Evolutionary conservation across 1,139 yeast genomes (phyloP), one percentile per base, ranked within the genome.

Genomic region (Magnusiomyces suaveolens): DNA sequence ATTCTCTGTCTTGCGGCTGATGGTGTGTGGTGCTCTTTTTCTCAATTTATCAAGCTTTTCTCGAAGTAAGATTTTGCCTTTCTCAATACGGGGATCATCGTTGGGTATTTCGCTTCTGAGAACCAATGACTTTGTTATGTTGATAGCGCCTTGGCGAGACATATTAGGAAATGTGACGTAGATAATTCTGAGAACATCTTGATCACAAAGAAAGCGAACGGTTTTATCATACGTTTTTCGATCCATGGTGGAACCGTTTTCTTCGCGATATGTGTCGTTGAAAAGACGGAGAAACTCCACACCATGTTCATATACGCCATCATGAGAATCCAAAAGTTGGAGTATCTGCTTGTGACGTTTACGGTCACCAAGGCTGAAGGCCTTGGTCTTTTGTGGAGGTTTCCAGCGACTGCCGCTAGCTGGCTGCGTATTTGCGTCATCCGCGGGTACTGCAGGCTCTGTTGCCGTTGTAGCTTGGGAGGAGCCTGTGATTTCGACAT

Each of bases 291-390:
- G 53, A 12, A 72, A 60, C 16, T 55, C 54, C 2, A 53, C 47
- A 1, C 69, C 71, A 2, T 68, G 66, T 33, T 65, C 69, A 38
- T 66, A 57, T 2, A 69, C 67, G 6, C 76, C 76, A 50, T 63
- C 62, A 49, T 63, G 59, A 2, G 67, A 66, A 4, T 62, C 58
- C 20, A 73, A 54, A 14, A 70, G 52, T n/a, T 64, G 56, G 38
- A 71, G 39, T 1, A 72, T 57, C 6, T 66, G 66, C 2, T 62
- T 59, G 18, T 66, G 64, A 20, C 75, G 64, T 51, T 69, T 71
- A 46, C 64, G 59, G 2, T 66, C 63, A 24, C 66, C 70, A 55
- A 71, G 14, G 20, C 38, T 16, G 25, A 43, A 25, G 32, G 47
- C 38, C 8, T 43, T 16, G 16, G 52, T 49, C 14, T 29, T 26